Conservation (phyloP, 2,329 filamentous ascomycete genomes). For the Ophiosphaerella korrae region DNA sequence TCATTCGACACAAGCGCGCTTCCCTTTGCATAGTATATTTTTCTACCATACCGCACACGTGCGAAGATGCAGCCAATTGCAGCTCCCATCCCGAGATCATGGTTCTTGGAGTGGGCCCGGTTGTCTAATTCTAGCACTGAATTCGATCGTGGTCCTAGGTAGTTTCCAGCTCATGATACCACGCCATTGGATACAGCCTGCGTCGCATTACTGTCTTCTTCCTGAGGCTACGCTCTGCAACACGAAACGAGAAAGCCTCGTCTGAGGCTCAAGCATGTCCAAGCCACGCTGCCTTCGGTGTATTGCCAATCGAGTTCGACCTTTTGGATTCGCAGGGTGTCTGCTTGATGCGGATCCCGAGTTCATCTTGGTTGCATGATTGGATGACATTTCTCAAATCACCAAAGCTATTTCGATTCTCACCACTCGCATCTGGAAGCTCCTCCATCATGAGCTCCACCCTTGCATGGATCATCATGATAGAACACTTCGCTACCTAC, state of each 20-base stretch:
- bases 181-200: background rate
- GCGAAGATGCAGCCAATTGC: background rate
- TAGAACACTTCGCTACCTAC: conserved; percentile 1
- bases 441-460: background rate
- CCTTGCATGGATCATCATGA: conserved; percentile 2
- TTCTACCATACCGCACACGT: background rate
- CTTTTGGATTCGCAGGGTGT: no score
- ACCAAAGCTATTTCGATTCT: background rate
- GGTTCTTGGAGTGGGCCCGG: conserved; percentile 3
- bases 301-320: no score
- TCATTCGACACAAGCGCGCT: background rate
- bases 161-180: no score
- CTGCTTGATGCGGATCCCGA: background rate
- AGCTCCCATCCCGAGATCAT: conserved; percentile 6
- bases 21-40: background rate
- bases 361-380: background rate
- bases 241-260: conserved; percentile 1
- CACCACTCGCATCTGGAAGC: background rate
- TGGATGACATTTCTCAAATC: background rate
- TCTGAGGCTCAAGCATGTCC: no score
- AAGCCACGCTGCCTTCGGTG: no score
- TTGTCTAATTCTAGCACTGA: background rate
- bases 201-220: background rate
- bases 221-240: background rate
- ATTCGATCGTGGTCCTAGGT: background rate